Percentiles rank a stretch among this genome's conserved stretches.
Evolutionary conservation across 176 grass and related monocot species (phyloP).

Genomic region (Musa itinerans): DNA sequence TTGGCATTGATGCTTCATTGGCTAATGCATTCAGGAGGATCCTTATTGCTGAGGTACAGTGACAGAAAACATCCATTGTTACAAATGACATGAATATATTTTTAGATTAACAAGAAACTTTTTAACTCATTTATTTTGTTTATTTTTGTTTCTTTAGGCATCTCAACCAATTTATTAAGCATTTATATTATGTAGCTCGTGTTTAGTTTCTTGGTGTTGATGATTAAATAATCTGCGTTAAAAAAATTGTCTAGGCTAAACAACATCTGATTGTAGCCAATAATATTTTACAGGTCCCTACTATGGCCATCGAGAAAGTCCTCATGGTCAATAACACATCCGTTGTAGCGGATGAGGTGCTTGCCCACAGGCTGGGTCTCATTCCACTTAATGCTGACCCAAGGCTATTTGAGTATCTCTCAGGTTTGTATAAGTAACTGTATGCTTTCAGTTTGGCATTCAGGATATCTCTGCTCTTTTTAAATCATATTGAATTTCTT

Average conservation of each 20-base stretch:
- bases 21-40: slow-evolving; percentile 86
- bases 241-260: neutral
- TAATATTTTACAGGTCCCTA: slow-evolving; percentile 46
- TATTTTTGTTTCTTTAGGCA: no score
- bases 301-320: slow-evolving; percentile 91
- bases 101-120: neutral
- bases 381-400: slow-evolving; percentile 89
- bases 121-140: no score
- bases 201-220: no score
- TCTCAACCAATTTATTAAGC: no score
- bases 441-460: neutral
- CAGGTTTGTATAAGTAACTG: slow-evolving; percentile 27
- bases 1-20: slow-evolving; percentile 79
- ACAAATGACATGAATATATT: neutral
- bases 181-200: no score
- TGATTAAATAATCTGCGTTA: no score
- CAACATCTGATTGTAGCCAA: neutral
- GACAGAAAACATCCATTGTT: neutral
- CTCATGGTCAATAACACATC: slow-evolving; percentile 81
- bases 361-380: slow-evolving; percentile 79
- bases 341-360: slow-evolving; percentile 86
- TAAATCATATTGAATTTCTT: neutral
- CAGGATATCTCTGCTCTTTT: neutral
- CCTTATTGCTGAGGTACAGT: slow-evolving; percentile 74
- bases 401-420: slow-evolving; percentile 80